Evolutionary conservation across 768 basidiomycete genomes (phyloP).

Genomic region (Paxillus ammoniavirescens): DNA sequence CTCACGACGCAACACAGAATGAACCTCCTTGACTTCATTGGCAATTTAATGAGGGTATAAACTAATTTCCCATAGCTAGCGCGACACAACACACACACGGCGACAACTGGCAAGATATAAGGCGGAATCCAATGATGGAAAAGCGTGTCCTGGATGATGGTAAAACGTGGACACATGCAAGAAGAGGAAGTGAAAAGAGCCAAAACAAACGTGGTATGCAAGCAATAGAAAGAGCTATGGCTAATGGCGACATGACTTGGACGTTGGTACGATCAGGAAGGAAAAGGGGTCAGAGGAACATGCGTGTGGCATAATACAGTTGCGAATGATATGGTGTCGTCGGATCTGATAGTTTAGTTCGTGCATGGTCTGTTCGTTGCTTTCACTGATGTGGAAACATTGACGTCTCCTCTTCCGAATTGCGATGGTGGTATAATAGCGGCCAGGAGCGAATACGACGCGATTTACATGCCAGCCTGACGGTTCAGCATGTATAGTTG

Average conservation of each 20-base stretch:
- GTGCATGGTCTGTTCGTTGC: conserved; percentile 20
- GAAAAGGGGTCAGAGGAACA: not conserved
- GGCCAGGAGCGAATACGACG: not conserved
- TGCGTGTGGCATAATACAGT: conserved; percentile 27
- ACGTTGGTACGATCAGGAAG: conserved; percentile 1
- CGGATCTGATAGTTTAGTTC: conserved; percentile 23
- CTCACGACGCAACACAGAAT: not conserved
- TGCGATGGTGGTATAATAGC: not conserved
- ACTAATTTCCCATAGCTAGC: conserved; percentile 20
- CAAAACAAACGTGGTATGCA: conserved; percentile 10
- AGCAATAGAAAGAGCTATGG: not conserved
- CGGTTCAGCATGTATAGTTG: conserved; percentile 75
- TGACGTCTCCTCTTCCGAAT: not conserved
- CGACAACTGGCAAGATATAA: conserved; percentile 20
- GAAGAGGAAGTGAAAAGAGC: conserved; percentile 5
- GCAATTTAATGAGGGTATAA: conserved; percentile 7
- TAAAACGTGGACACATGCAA: not conserved
- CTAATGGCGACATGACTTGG: conserved; percentile 1
- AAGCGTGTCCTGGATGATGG: conserved; percentile 3
- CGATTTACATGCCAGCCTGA: conserved; percentile 58
- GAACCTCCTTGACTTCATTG: not conserved
- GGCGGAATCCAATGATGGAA: conserved; percentile 11
- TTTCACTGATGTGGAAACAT: conserved; percentile 13
- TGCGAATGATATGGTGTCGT: conserved; percentile 24
- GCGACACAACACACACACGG: conserved; percentile 24